Percentiles rank a stretch among this genome's conserved stretches.
phyloP scores from a whole-genome alignment of 129 eudicot species.

The Oenanthe sinensis region DNA sequence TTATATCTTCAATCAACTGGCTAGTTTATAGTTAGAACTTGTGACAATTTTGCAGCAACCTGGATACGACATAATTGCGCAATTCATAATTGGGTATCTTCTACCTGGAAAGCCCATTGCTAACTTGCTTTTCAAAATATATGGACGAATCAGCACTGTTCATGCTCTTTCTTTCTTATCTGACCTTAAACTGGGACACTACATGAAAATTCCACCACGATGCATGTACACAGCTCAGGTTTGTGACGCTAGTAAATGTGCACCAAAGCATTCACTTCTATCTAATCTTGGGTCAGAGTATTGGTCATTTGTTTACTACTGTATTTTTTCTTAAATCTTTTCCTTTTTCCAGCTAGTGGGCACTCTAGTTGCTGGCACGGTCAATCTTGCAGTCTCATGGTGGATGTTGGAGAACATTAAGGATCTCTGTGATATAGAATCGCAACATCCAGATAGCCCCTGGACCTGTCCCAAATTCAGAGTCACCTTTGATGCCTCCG shows the following conservation, averaged over 20 bases:
- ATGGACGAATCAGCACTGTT: constrained; percentile 80
- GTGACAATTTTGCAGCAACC: constrained; percentile 61
- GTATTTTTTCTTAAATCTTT: neutral
- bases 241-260: neutral
- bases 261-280: neutral
- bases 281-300: neutral
- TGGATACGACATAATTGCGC: constrained; percentile 95
- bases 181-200: constrained; percentile 92
- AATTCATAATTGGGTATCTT: constrained; percentile 81
- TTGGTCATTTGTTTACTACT: neutral
- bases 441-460: constrained; percentile 84
- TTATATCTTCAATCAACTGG: neutral
- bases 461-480: constrained; percentile 96
- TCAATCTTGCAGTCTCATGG: constrained; percentile 82
- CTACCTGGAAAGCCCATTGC: constrained; percentile 94
- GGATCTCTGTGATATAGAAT: constrained; percentile 69
- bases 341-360: constrained; percentile 48
- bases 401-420: constrained; percentile 86
- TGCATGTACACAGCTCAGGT: constrained; percentile 95
- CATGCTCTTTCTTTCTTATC: constrained; percentile 85
- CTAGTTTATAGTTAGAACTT: neutral
- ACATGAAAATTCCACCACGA: constrained; percentile 96
- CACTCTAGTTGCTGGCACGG: constrained; percentile 71
- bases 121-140: constrained; percentile 83
- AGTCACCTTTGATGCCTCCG: constrained; percentile 82